These are phyloP conservation scores for Plasmodium sp. DNA, from an alignment of 169 alveolate species.

Conservation along the genomic window DNA sequence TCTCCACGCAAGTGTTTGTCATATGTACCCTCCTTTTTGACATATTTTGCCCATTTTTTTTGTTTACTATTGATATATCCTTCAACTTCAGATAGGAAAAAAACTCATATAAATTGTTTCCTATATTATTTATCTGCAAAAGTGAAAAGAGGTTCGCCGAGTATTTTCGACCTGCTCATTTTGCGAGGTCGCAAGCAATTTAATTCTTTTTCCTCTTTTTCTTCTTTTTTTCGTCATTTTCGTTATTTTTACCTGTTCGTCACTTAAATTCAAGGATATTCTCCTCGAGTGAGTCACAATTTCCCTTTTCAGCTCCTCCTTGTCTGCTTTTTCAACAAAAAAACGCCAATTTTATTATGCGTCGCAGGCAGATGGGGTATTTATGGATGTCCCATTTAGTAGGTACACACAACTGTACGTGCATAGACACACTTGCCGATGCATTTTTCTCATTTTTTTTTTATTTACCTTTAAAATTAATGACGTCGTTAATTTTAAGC, in stretches of 20 bases:
- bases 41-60: constrained; percentile 12
- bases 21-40: neutral
- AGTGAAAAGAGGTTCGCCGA: neutral
- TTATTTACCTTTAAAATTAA: constrained; percentile 57
- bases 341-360: neutral
- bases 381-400: neutral
- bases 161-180: neutral
- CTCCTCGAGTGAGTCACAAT: constrained; percentile 26
- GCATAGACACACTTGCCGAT: neutral
- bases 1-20: neutral
- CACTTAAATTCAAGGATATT: constrained; percentile 30
- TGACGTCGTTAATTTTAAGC: constrained; percentile 45
- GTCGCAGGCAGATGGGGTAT: neutral
- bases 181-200: neutral
- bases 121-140: constrained; percentile 44
- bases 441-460: neutral
- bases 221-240: neutral
- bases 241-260: constrained; percentile 30
- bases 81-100: constrained; percentile 43
- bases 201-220: neutral
- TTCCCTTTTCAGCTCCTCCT: constrained; percentile 36
- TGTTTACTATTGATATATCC: constrained; percentile 40
- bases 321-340: constrained; percentile 21
- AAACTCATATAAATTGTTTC: constrained; percentile 61
- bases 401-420: neutral